These are phyloP conservation scores for Stenocarpella maydis DNA, from an alignment of 2,329 filamentous ascomycete genomes.

Conservation along the genomic window DNA sequence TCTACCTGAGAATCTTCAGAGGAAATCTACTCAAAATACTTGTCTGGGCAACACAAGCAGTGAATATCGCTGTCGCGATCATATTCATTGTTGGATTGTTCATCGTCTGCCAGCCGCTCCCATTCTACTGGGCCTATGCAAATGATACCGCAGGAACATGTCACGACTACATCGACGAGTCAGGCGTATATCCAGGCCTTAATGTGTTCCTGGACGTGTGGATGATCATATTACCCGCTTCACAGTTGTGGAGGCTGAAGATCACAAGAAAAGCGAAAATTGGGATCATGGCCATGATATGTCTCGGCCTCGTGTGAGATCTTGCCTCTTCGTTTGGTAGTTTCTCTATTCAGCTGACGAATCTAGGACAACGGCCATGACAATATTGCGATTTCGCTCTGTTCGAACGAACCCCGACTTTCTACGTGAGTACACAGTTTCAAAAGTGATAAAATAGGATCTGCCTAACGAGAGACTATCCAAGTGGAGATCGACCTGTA, in stretches of 20 bases:
- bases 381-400: background rate
- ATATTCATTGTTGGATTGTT: background rate
- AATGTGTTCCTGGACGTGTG: background rate
- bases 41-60: conserved; percentile 1
- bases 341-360: background rate
- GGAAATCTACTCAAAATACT: background rate
- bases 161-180: conserved; percentile 7
- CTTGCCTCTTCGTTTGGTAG: too few relatives aligned
- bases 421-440: background rate
- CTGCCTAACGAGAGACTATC: background rate
- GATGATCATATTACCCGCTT: conserved; percentile 5
- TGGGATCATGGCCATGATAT: conserved; percentile 5
- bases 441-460: too few relatives aligned
- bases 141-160: background rate
- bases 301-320: conserved; percentile 1
- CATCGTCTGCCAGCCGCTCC: background rate
- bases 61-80: conserved; percentile 1
- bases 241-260: conserved; percentile 2
- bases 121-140: conserved; percentile 7
- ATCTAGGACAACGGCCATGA: conserved; percentile 4
- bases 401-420: background rate
- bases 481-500: conserved; percentile 3
- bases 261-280: background rate
- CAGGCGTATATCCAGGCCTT: background rate
- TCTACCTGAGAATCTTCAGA: background rate